Evolutionary conservation across 176 grass and related monocot genomes (phyloP).

Genomic region (Oryza nivara): DNA sequence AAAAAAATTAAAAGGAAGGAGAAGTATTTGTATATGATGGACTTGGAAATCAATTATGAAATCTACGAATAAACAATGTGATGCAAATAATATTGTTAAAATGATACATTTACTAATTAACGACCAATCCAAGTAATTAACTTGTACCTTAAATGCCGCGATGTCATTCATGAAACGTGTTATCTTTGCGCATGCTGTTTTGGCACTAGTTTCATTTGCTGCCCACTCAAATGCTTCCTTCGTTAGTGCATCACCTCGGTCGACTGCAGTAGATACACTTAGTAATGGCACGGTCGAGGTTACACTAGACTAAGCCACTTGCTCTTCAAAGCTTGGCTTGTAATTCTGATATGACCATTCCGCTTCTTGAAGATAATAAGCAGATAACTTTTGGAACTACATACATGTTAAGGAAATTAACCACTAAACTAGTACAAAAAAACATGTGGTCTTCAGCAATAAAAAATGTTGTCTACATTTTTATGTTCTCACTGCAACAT

Average conservation of each 20-base stretch:
- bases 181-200: background rate
- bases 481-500: too few species aligned
- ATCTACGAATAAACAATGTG: too few species aligned
- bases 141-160: slow-evolving; percentile 23
- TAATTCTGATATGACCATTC: background rate
- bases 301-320: background rate
- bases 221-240: slow-evolving; percentile 22
- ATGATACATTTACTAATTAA: too few species aligned
- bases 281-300: background rate
- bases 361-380: background rate
- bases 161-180: slow-evolving; percentile 47
- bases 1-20: too few species aligned
- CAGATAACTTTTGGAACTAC: background rate
- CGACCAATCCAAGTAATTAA: background rate
- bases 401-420: background rate
- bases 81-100: background rate
- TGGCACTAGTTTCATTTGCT: too few species aligned
- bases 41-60: too few species aligned
- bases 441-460: too few species aligned
- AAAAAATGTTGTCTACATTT: too few species aligned
- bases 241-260: slow-evolving; percentile 7
- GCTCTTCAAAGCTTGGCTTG: background rate
- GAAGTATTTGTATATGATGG: too few species aligned
- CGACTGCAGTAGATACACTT: background rate
- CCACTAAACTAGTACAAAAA: too few species aligned